A percentile compares a stretch with the other conserved stretches of the same genome.
phyloP scores from a whole-genome alignment of 1,139 yeast species.

The Pichia sp. region DNA sequence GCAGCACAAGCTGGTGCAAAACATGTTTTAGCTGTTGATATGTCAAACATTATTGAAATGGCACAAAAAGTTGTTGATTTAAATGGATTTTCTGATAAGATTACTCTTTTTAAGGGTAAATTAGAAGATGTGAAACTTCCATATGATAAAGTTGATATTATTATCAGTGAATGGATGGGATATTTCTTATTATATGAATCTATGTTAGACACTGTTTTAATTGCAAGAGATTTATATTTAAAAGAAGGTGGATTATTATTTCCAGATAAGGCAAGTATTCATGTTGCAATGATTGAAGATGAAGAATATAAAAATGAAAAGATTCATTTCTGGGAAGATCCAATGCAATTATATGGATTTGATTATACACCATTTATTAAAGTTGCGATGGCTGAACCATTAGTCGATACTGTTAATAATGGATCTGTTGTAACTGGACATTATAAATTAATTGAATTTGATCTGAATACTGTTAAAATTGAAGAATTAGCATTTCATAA shows the following conservation, averaged over 20 bases:
- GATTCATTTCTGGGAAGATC: constrained; percentile 88
- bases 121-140: constrained; percentile 91
- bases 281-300: constrained; percentile 91
- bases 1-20: constrained; percentile 98
- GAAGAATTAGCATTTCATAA: constrained; percentile 74
- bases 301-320: constrained; percentile 90
- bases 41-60: constrained; percentile 93
- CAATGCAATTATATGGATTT: constrained; percentile 70
- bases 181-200: constrained; percentile 92
- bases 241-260: constrained; percentile 71
- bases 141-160: constrained; percentile 77
- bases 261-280: constrained; percentile 92
- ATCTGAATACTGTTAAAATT: constrained; percentile 79
- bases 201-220: constrained; percentile 93
- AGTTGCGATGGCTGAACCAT: constrained; percentile 81
- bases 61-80: constrained; percentile 79
- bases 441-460: constrained; percentile 69
- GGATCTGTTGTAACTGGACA: constrained; percentile 68
- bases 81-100: constrained; percentile 82
- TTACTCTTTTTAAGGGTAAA: constrained; percentile 87
- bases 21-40: constrained; percentile 94
- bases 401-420: constrained; percentile 88
- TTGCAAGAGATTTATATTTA: constrained; percentile 89
- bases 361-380: constrained; percentile 69
- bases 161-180: constrained; percentile 99